These are phyloP conservation scores for Penicilliopsis zonata DNA, from an alignment of 495 filamentous ascomycete genomes.

Conservation along the genomic window DNA sequence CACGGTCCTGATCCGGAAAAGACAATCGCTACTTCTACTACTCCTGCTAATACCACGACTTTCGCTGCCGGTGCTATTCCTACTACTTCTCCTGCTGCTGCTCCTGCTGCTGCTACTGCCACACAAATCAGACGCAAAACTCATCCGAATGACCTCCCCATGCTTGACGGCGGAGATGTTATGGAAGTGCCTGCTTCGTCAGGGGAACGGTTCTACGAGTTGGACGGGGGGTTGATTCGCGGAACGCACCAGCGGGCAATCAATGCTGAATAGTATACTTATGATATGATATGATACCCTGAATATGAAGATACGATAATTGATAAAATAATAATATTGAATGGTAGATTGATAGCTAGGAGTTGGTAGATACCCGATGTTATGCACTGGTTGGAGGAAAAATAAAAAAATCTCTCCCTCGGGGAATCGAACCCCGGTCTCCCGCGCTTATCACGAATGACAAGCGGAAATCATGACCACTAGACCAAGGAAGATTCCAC, in stretches of 20 bases:
- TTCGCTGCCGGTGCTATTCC: no score
- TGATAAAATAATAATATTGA: no score
- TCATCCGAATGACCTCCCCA: no score
- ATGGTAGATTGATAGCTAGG: no score
- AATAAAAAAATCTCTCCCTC: conserved; percentile 27
- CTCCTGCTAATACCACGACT: no score
- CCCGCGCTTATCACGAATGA: conserved; percentile 32
- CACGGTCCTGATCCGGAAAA: conserved; percentile 3
- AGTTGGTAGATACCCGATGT: no score
- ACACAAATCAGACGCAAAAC: no score
- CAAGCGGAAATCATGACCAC: conserved; percentile 37
- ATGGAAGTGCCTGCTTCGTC: conserved; percentile 8
- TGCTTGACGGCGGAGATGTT: conserved; percentile 12
- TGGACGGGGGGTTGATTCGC: conserved; percentile 11
- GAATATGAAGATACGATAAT: no score
- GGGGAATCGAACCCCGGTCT: conserved; percentile 45
- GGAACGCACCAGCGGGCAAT: conserved; percentile 11
- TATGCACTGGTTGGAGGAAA: no score
- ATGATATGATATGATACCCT: background rate
- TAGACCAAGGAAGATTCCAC: conserved; percentile 15
- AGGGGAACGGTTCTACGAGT: conserved; percentile 7
- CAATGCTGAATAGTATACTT: conserved; percentile 2
- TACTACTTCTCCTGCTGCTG: no score
- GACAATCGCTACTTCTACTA: background rate
- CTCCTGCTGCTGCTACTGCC: no score